Conservation (phyloP, 192 early-diverging fungal species). For the Umbelopsis sp. region DNA sequence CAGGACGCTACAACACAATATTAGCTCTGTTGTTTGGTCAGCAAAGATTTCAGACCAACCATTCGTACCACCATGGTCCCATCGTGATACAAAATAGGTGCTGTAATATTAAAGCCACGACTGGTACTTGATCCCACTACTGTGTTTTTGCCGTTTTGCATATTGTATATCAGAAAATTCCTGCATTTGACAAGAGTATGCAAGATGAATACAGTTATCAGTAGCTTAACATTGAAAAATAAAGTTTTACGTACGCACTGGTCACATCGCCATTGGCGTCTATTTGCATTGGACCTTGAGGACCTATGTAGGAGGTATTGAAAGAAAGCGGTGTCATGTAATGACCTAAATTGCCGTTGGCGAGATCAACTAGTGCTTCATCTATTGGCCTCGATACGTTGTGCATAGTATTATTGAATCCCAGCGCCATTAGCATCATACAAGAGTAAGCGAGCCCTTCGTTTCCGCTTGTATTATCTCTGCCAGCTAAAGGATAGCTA, state of each 20-base stretch:
- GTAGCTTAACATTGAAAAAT: background rate
- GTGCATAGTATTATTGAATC: slow-evolving; percentile 45
- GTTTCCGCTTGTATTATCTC: slow-evolving; percentile 45
- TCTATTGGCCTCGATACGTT: slow-evolving; percentile 30
- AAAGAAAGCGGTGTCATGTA: slow-evolving; percentile 42
- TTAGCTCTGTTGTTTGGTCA: background rate
- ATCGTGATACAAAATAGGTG: slow-evolving; percentile 48
- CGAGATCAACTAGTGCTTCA: slow-evolving; percentile 26
- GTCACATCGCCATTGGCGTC: slow-evolving; percentile 49
- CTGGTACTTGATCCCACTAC: slow-evolving; percentile 46
- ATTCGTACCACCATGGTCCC: slow-evolving; percentile 40
- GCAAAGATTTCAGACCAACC: background rate
- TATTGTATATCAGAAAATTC: slow-evolving; percentile 49
- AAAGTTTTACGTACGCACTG: slow-evolving; percentile 21
- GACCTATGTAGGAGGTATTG: slow-evolving; percentile 49
- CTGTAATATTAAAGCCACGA: slow-evolving; percentile 42
- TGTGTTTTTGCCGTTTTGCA: slow-evolving; percentile 41
- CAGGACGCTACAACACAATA: slow-evolving; percentile 28
- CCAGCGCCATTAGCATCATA: slow-evolving; percentile 53
- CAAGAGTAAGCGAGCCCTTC: slow-evolving; percentile 56
- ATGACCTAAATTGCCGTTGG: slow-evolving; percentile 37
- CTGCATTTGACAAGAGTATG: slow-evolving; percentile 24
- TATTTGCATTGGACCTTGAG: slow-evolving; percentile 50
- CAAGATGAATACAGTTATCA: background rate
- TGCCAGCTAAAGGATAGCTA: slow-evolving; percentile 50